These are phyloP conservation scores for Aristolochia californica DNA, from an alignment of 164 flowering plant genomes.

Conservation along the genomic window DNA sequence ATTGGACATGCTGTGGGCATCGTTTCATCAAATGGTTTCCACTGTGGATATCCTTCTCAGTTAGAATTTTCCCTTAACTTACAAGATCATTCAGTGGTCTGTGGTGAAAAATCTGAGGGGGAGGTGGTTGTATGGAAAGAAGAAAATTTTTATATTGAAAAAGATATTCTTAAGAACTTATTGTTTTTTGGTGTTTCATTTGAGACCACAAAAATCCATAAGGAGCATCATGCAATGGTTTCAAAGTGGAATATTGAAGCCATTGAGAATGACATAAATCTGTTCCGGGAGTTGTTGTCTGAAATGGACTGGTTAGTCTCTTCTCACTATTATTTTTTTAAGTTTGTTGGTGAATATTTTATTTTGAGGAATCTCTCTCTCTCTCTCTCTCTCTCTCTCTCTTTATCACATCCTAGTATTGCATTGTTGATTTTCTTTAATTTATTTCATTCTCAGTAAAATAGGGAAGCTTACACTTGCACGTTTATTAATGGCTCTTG, in stretches of 20 bases:
- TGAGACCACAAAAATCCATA: slow-evolving; percentile 18
- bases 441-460: slow-evolving; percentile 35
- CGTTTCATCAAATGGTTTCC: slow-evolving; percentile 40
- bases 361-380: not conserved
- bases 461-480: slow-evolving; percentile 91
- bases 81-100: slow-evolving; percentile 13
- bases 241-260: slow-evolving; percentile 35
- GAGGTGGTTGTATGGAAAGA: slow-evolving; percentile 43
- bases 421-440: not conserved
- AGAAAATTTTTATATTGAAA: slow-evolving; percentile 27
- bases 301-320: slow-evolving; percentile 35
- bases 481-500: slow-evolving; percentile 56
- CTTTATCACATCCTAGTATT: not conserved
- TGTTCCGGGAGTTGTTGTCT: slow-evolving; percentile 52
- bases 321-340: slow-evolving; percentile 3
- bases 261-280: slow-evolving; percentile 43
- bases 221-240: slow-evolving; percentile 18
- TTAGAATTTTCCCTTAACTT: slow-evolving; percentile 39
- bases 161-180: slow-evolving; percentile 17
- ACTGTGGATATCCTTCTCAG: slow-evolving; percentile 17
- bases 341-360: not conserved
- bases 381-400: not conserved
- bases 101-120: slow-evolving; percentile 7
- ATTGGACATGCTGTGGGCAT: slow-evolving; percentile 50
- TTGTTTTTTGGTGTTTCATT: slow-evolving; percentile 6